Evolutionary conservation across 495 filamentous ascomycete species (phyloP), one percentile per base, ranked within the genome.

Genomic region (Rhypophila decipiens): DNA sequence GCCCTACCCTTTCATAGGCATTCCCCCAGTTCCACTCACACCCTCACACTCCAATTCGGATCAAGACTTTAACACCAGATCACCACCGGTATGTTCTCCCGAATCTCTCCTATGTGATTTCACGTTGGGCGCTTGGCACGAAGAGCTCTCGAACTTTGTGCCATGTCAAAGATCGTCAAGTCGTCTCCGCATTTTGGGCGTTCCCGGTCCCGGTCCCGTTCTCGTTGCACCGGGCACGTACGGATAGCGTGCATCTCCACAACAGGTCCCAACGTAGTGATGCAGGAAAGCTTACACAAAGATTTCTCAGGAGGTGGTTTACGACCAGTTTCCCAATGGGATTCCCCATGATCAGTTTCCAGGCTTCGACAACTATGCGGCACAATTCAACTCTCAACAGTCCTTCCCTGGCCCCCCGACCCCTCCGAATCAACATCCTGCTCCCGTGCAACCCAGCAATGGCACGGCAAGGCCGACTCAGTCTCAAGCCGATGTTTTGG

Each of bases 1-100:
- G 64, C 66, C 70, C 47, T 79, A 78, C 64, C 71, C 68, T 44
- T 79, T 77, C 59, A 71, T 78, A 50, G 70, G 70, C 52, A 74
- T 76, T 46, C 67, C 72, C 51, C 72, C 72, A 18, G 51, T 76
- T 49, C 72, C 72, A 18, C 52, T 76, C 49, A 78, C 74, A 35
- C 75, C 73, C 21, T 69, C 70, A 24, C 75, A 75, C 58, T 68
- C 73, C 38, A 72, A 72, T 55, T 73, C 76, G 47, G 72, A 74
- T 33, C 76, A 79, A 46, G 73, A 78, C 42, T 77, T 70, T 68
- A 76, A 66, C 64, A 72, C 63, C 54, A 68, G 61, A 49, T 76
- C 74, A 48, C 69, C 76, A 49, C 69, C 73, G 55, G 76, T 79
- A 71, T 57, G 76, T 76, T 53, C 22, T 42, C 7, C 19, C 19